These are phyloP conservation scores for Naganishia sp. DNA, from an alignment of 1,284 basidiomycete genomes.

Conservation along the genomic window DNA sequence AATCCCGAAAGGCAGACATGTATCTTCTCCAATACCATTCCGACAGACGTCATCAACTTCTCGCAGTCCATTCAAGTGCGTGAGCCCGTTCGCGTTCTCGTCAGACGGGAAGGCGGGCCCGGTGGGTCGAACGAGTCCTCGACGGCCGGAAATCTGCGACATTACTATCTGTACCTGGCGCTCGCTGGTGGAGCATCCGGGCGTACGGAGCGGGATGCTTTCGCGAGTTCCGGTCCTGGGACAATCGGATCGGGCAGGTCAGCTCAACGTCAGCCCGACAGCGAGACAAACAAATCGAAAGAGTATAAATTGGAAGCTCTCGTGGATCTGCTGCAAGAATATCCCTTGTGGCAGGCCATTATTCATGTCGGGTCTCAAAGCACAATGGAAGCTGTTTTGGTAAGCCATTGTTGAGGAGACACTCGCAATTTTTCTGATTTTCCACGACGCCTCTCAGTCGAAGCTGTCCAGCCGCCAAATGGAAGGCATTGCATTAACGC, in stretches of 20 bases:
- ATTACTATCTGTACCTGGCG: conserved; percentile 89
- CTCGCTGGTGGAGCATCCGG: conserved; percentile 71
- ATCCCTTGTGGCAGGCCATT: conserved; percentile 67
- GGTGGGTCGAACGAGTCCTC: conserved; percentile 57
- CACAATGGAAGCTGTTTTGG: conserved; percentile 78
- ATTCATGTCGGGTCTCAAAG: conserved; percentile 86
- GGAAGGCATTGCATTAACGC: conserved; percentile 26
- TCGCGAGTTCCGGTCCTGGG: conserved; percentile 63
- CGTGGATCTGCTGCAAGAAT: conserved; percentile 87
- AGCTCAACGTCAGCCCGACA: conserved; percentile 58
- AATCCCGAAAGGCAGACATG: conserved; percentile 86
- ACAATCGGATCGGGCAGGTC: conserved; percentile 86
- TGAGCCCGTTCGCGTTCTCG: conserved; percentile 93
- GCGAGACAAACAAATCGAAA: conserved; percentile 82
- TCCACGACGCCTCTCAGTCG: conserved; percentile 32
- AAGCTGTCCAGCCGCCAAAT: conserved; percentile 13
- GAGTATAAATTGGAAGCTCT: conserved; percentile 98
- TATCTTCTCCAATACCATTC: conserved; percentile 72
- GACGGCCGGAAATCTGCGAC: conserved; percentile 68
- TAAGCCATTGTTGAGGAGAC: conserved; percentile 53
- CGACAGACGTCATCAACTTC: conserved; percentile 58
- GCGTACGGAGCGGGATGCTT: conserved; percentile 49
- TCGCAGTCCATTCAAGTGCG: conserved; percentile 66
- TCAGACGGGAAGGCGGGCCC: conserved; percentile 78
- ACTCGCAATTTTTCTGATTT: neutral